Evolutionary conservation across 805 yeast genomes (phyloP).

Genomic region (Blastobotrys terrestris): DNA sequence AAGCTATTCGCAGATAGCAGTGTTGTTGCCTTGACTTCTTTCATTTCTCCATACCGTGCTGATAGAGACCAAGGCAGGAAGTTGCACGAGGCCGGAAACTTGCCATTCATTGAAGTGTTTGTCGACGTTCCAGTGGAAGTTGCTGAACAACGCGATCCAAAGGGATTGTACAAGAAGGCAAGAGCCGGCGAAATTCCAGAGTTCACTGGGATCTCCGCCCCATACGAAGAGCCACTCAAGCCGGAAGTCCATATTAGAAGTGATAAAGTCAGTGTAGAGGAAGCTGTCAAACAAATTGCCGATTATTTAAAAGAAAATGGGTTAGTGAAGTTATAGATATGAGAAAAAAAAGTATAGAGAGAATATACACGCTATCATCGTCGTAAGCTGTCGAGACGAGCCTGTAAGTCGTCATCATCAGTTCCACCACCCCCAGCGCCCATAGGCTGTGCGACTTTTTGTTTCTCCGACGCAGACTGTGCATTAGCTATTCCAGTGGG

Average conservation of each 20-base stretch:
- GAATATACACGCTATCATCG: too few species aligned
- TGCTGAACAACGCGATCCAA: slow-evolving; percentile 96
- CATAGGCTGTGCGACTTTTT: slow-evolving; percentile 49
- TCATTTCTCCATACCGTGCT: slow-evolving; percentile 82
- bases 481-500: slow-evolving; percentile 35
- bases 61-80: slow-evolving; percentile 85
- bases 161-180: slow-evolving; percentile 94
- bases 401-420: slow-evolving; percentile 77
- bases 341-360: background rate
- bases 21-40: slow-evolving; percentile 78
- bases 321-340: slow-evolving; percentile 5
- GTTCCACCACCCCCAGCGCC: slow-evolving; percentile 39
- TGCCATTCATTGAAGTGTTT: slow-evolving; percentile 85
- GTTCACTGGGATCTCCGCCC: slow-evolving; percentile 93
- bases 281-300: slow-evolving; percentile 67
- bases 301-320: slow-evolving; percentile 39
- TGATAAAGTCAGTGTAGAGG: slow-evolving; percentile 65
- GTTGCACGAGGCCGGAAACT: slow-evolving; percentile 63
- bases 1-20: slow-evolving; percentile 93
- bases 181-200: slow-evolving; percentile 91
- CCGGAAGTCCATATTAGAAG: slow-evolving; percentile 83
- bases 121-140: slow-evolving; percentile 92
- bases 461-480: slow-evolving; percentile 24
- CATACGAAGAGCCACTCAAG: slow-evolving; percentile 83
- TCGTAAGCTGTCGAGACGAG: slow-evolving; percentile 77